Conservation (phyloP, 495 filamentous ascomycete genomes). For the Achaetomiella virescens region DNA sequence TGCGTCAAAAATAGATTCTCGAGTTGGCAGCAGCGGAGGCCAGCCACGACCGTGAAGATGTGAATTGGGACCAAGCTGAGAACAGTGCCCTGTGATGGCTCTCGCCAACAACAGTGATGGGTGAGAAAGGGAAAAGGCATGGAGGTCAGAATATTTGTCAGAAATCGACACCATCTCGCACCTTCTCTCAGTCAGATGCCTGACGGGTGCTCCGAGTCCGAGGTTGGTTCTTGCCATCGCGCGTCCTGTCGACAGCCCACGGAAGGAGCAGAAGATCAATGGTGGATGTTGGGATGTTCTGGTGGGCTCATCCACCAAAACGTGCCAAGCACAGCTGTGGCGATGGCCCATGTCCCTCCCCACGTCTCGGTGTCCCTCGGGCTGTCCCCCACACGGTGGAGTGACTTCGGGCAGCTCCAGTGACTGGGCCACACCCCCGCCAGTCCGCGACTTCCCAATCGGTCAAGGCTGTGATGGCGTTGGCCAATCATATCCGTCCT, state of each 20-base stretch:
- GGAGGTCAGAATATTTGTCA: neutral
- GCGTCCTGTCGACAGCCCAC: constrained; percentile 1
- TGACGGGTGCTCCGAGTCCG: neutral
- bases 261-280: neutral
- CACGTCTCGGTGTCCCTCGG: neutral
- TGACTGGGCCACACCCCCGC: neutral
- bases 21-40: neutral
- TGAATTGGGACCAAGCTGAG: too few species aligned
- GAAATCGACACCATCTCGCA: neutral
- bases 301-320: constrained; percentile 9
- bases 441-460: constrained; percentile 16
- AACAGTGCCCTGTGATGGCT: neutral
- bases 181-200: constrained; percentile 2
- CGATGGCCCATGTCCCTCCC: neutral
- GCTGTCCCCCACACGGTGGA: constrained; percentile 4
- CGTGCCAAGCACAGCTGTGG: too few species aligned
- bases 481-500: constrained; percentile 1
- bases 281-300: neutral
- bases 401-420: neutral
- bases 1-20: neutral
- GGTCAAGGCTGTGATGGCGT: constrained; percentile 16
- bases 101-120: too few species aligned
- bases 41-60: neutral
- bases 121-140: neutral
- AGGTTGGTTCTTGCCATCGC: neutral